phyloP scores from a whole-genome alignment of 73 alveolate species.

The Blepharisma stoltei region DNA sequence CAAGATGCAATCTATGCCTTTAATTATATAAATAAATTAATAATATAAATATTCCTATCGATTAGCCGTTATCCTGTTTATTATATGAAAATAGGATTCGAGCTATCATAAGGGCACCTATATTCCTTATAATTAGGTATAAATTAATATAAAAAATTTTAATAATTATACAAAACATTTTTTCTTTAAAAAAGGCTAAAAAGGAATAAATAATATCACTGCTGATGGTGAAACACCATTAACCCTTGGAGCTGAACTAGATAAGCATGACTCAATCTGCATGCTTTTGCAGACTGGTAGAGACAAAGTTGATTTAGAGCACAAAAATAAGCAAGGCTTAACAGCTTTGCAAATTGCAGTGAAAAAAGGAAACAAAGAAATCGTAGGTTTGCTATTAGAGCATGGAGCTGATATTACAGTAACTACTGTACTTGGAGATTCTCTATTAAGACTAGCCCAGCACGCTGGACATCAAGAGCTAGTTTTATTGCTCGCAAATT shows the following conservation, averaged over 20 bases:
- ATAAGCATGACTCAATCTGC: conserved; percentile 22
- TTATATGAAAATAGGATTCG: too few species aligned
- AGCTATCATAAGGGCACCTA: too few species aligned
- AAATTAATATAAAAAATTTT: too few species aligned
- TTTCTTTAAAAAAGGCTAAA: too few species aligned
- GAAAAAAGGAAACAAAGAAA: conserved; percentile 21
- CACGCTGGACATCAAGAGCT: conserved; percentile 17
- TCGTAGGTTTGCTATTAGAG: conserved; percentile 1
- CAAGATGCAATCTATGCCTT: neutral
- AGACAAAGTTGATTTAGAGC: conserved; percentile 1
- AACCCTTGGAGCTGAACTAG: neutral
- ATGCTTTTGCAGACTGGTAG: conserved; percentile 4
- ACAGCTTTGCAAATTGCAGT: conserved; percentile 23
- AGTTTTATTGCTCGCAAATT: conserved; percentile 4
- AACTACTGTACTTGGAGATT: conserved; percentile 8
- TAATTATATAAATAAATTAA: too few species aligned
- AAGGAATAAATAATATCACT: neutral
- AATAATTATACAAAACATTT: too few species aligned
- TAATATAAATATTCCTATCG: too few species aligned
- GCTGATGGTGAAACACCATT: neutral
- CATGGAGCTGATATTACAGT: conserved; percentile 18
- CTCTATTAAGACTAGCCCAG: conserved; percentile 1
- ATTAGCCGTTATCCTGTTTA: too few species aligned
- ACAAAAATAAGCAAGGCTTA: neutral
- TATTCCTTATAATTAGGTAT: too few species aligned